Base-by-base conservation (phyloP, 108 stramenopile genomes). In the Fistulifera solaris region DNA sequence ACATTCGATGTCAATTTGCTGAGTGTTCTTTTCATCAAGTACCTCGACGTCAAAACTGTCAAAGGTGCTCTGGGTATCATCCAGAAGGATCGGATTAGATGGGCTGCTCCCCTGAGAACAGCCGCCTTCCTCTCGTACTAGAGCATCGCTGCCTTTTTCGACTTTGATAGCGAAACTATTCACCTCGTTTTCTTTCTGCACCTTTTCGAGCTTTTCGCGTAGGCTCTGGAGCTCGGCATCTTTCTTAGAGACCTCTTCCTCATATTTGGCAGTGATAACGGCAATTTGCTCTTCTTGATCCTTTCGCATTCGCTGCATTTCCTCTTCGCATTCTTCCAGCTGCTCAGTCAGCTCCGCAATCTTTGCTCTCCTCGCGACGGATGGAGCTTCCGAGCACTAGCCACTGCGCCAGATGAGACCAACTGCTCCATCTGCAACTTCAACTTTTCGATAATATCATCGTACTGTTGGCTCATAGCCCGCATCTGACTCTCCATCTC, bases 251-350 rank as follows among this genome's bases (percentile, higher is more conserved):
- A 57, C 2, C 11, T 42, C 18, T 13, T 42, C 25, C 27, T 51
- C 11, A 12, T 7, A 27, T n/a, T 51, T 51, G 7, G n/a, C 50
- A 3, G 15, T 6, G 5, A 51, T 23, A 6, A 58, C 55, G 38
- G 65, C 59, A 8, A 80, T 53, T 44, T 78, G 68, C 4, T 48
- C 48, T 10, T 55, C 45, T 54, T 92, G 79, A 13, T 78, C 73
- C 48, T 76, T 59, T 11, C 68, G 55, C 83, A 89, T 84, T 25
- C 91, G 78, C 17, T 59, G 55, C 78, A 87, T 87, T 58, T 93
- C 90, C 31, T 83, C 78, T 61, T 93, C 87, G 48, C 85, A 85
- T 55, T 87, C 92, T 41, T 76, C 75, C 22, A 93, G 73, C 38
- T 83, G 62, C 25, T 89, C 87, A 61, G 73, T 54, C 21, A 85